Base-by-base conservation (phyloP, 345 rosid genomes). In the Eucalyptus rudis region DNA sequence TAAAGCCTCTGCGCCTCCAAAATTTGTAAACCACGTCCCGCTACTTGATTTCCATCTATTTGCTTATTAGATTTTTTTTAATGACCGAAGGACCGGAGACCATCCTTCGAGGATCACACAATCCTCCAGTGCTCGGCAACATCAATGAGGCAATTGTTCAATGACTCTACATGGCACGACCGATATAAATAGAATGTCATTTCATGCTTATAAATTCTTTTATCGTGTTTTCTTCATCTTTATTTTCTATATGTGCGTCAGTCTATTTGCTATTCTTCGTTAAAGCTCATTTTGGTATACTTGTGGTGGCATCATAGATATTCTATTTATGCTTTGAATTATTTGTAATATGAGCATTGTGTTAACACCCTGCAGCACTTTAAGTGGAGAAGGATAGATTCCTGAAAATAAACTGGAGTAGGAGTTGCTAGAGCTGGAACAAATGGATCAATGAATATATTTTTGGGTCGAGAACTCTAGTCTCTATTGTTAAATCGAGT, bases 171-270 rank as follows among this genome's bases (percentile, higher is more conserved):
- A 2, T 4, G 44, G 1, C 12, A 17, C 25, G 1, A 68, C 0
- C 1, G 0, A 3, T 5, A 9, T 5, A 33, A 17, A 64, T 56
- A 4, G 0, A 9, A 5, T 24, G 0, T 24, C 62, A 7, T 56
- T 56, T 12, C 4, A 27, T 13, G 0, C 8, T 27, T 29, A 1
- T 29, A 3, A 11, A 1, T 13, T 62, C 1, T 13, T 27, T 13
- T 2, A 4, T 62, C 8, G 4, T 62, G 17, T 29, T 62, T 59
- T 27, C 13, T 56, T 13, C 1, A 6, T 62, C 68, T 27, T 62
- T 27, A 1, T 27, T 59, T 62, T 62, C 8, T 5, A 29, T 13
- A 3, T 2, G 33, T 12, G 33, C 4, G 0, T 62, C 0, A 5
- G 0, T n/a, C 3, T 14, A 33, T 64, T 64, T 62, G 36, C 36